Conservation (phyloP, 345 rosid genomes). For the Raphanus raphanistrum region DNA sequence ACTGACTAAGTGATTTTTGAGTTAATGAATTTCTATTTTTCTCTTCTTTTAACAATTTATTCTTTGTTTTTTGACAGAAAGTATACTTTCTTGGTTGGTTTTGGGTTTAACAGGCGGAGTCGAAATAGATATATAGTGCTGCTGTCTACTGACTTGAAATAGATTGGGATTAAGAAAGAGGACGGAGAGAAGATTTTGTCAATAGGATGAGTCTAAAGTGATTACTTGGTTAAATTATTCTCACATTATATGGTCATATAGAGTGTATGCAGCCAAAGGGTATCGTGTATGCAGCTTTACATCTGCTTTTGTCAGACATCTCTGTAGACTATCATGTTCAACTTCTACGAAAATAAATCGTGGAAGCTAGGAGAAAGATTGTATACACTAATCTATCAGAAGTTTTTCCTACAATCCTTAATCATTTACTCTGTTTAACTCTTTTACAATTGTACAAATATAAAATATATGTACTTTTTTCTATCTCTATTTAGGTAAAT, state of each 20-base stretch:
- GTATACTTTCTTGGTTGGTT: background rate
- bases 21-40: background rate
- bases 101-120: slow-evolving; percentile 50
- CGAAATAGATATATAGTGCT: slow-evolving; percentile 53
- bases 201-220: background rate
- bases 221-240: background rate
- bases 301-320: background rate
- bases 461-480: no score
- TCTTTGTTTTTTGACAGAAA: background rate
- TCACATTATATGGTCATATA: slow-evolving; percentile 18
- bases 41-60: background rate
- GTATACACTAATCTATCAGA: no score
- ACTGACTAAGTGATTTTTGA: background rate
- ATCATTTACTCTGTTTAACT: no score
- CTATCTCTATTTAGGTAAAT: no score
- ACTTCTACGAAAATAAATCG: background rate
- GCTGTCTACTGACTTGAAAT: slow-evolving; percentile 74
- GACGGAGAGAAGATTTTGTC: background rate
- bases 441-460: no score
- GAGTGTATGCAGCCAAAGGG: background rate
- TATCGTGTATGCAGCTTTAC: no score
- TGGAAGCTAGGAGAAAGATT: background rate
- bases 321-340: no score
- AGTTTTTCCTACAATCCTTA: no score
- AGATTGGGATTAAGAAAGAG: slow-evolving; percentile 53